Conservation (phyloP, 345 rosid genomes). For the Garcia nutans region DNA sequence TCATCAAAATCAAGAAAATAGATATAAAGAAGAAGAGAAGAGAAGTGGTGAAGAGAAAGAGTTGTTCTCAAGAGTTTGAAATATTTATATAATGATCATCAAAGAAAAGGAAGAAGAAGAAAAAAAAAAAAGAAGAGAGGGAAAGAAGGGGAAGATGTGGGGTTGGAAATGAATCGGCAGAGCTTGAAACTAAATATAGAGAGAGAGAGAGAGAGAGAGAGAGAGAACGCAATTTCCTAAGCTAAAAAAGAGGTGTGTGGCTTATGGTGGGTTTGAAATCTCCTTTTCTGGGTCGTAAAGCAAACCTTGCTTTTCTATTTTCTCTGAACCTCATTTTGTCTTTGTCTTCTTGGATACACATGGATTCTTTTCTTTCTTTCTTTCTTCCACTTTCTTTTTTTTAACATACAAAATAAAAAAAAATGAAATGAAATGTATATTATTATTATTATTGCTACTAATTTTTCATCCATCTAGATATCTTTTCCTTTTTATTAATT, state of each 20-base stretch:
- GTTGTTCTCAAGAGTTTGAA: too few species aligned
- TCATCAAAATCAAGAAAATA: constrained; percentile 7
- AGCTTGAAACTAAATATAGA: constrained; percentile 59
- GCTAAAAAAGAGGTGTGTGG: constrained; percentile 28
- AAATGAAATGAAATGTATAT: not conserved
- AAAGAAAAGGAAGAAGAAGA: too few species aligned
- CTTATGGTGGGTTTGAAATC: constrained; percentile 49
- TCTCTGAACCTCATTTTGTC: constrained; percentile 73
- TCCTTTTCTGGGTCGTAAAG: constrained; percentile 79
- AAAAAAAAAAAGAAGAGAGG: constrained; percentile 15
- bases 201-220: constrained; percentile 21
- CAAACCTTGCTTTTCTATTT: constrained; percentile 55
- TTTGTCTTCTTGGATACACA: constrained; percentile 60
- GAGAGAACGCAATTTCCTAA: constrained; percentile 48
- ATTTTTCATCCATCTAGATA: constrained; percentile 11
- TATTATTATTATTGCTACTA: constrained; percentile 14
- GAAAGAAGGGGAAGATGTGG: constrained; percentile 51
- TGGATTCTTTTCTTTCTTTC: constrained; percentile 53
- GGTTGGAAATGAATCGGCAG: constrained; percentile 42
- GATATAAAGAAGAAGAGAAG: not conserved
- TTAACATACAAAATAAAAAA: constrained; percentile 6
- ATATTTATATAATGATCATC: too few species aligned
- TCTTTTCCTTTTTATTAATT: not conserved
- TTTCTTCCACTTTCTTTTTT: not conserved
- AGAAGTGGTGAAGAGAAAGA: too few species aligned